Percentiles rank a stretch among this genome's conserved stretches.
Conservation (phyloP, 2,329 filamentous ascomycete genomes). For the Fusarium algeriense region DNA sequence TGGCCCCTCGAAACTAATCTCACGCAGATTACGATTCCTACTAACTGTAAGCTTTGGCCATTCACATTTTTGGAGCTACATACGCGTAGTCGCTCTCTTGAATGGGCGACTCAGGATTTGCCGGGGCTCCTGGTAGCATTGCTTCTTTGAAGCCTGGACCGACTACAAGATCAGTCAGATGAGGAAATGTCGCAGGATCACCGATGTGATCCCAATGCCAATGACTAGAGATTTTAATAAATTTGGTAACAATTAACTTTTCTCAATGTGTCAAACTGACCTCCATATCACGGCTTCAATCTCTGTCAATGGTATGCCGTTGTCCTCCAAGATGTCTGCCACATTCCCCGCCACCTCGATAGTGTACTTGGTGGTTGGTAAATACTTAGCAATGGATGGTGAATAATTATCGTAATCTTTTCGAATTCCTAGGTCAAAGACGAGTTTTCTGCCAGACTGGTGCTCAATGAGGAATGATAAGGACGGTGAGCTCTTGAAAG, state of each 20-base stretch:
- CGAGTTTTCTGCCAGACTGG: constrained; percentile 45
- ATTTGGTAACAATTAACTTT: accelerated
- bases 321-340: constrained; percentile 34
- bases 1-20: constrained; percentile 45
- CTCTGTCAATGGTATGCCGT: constrained; percentile 10
- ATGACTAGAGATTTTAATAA: constrained; percentile 49
- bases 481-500: constrained; percentile 47
- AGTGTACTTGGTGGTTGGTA: constrained; percentile 46
- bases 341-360: constrained; percentile 46
- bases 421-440: constrained; percentile 50
- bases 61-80: not conserved
- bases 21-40: constrained; percentile 40
- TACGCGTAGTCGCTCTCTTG: constrained; percentile 53
- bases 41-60: not conserved
- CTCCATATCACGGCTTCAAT: constrained; percentile 44
- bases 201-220: constrained; percentile 67
- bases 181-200: constrained; percentile 61
- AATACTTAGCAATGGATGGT: constrained; percentile 41
- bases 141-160: constrained; percentile 63
- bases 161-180: constrained; percentile 61
- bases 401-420: constrained; percentile 49
- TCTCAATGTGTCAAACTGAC: not conserved
- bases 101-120: constrained; percentile 50
- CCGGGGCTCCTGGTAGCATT: constrained; percentile 62
- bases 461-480: constrained; percentile 50